Base-by-base conservation (phyloP, 2,329 filamentous ascomycete genomes). In the Fusarium sterilihyphosum region DNA sequence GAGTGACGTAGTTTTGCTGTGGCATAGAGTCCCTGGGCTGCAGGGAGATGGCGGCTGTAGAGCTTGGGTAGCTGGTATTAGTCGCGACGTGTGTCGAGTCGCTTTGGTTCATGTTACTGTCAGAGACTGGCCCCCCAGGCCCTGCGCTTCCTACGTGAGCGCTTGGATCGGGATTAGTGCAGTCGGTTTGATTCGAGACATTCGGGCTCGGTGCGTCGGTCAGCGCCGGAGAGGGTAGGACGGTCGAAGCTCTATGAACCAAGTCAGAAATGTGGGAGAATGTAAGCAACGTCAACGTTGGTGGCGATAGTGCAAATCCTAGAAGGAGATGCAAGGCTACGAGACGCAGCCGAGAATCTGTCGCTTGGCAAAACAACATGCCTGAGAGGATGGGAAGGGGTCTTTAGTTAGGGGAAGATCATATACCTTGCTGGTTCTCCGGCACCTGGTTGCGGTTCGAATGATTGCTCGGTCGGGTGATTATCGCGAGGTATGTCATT, bases 171-270 rank as follows among this genome's bases (percentile, higher is more conserved):
- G 66, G 58, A 73, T 78, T 75, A 71, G 85, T 78, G 76, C 82
- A 83, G 67, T 84, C 79, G 78, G 76, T 69, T 73, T 79, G 57
- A 64, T 76, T 80, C 68, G 82, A 78, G 65, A 82, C 68, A 70
- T 80, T 80, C 31, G 88, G 88, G 76, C 88, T 90, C 22, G 85
- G 83, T 70, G 91, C 89, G 73, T 92, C 88, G 78, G 90, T 92
- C 17, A 89, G 87, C 18, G 90, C 87, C 38, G 91, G 90, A 20
- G 92, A 92, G 12, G 90, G 89, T 57, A 92, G 85, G 26, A 88
- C 83, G 40, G 82, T 75, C 66, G 79, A 73, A 26, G 54, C 35
- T 74, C 77, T 79, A 46, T 56, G 26, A 49, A n/a, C 33, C 35
- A 31, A 43, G 62, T 79, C 66, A 79, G 76, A 58, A 49, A 53